Conservation (phyloP, 2,329 filamentous ascomycete species). For the Nannizzia gypsea region DNA sequence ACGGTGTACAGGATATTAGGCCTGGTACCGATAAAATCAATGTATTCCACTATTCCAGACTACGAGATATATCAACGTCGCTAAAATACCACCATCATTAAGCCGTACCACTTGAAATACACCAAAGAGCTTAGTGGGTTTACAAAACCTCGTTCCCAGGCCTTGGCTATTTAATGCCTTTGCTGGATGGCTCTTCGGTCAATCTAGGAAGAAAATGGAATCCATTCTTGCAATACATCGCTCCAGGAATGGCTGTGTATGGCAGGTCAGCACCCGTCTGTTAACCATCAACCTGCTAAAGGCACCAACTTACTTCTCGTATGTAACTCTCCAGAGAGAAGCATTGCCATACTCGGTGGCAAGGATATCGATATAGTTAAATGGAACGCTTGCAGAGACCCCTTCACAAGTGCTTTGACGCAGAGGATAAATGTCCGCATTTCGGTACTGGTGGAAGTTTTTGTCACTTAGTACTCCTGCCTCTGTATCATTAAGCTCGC, state of each 20-base stretch:
- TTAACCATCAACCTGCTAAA: background rate
- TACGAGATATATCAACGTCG: background rate
- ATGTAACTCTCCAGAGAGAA: conserved; percentile 25
- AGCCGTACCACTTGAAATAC: background rate
- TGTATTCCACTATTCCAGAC: too few relatives aligned
- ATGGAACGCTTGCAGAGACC: conserved; percentile 55
- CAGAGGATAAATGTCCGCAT: conserved; percentile 64
- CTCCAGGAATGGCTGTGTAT: conserved; percentile 29
- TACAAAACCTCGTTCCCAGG: background rate
- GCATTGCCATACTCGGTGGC: conserved; percentile 29
- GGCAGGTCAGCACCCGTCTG: conserved; percentile 11
- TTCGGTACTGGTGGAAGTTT: conserved; percentile 61
- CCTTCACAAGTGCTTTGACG: conserved; percentile 64
- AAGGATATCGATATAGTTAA: conserved; percentile 30
- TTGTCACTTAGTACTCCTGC: conserved; percentile 69
- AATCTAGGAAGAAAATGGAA: conserved; percentile 17
- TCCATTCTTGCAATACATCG: conserved; percentile 24
- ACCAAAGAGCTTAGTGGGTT: background rate
- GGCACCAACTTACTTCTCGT: conserved; percentile 24
- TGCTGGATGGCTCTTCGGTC: background rate
- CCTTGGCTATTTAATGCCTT: background rate
- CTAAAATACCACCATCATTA: background rate
- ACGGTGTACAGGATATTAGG: too few relatives aligned
- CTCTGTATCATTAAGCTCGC: conserved; percentile 48
- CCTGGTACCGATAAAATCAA: too few relatives aligned